Conservation (phyloP, 2,329 filamentous ascomycete species). For the Phialocephala subalpina region DNA sequence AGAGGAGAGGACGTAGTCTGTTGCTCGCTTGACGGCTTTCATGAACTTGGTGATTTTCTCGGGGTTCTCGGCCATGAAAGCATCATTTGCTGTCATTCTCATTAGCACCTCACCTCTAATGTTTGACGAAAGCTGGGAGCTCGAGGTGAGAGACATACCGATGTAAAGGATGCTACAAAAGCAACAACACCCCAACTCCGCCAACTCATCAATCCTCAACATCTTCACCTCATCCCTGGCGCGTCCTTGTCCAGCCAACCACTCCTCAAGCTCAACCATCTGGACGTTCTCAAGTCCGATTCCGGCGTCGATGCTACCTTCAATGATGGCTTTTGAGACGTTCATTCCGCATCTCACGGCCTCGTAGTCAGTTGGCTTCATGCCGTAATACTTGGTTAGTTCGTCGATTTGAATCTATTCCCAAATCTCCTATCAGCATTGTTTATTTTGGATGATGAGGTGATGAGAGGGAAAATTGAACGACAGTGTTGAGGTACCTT, state of each 20-base stretch:
- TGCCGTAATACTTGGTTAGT: conserved; percentile 79
- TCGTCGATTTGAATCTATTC: conserved; percentile 80
- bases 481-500: conserved; percentile 62
- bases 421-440: not conserved
- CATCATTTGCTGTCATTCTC: conserved; percentile 61
- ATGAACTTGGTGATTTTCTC: conserved; percentile 74
- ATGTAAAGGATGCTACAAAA: conserved; percentile 87
- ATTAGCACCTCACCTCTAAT: not conserved
- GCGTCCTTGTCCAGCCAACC: conserved; percentile 70
- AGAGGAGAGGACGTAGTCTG: conserved; percentile 72
- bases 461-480: not conserved
- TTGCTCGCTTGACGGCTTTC: conserved; percentile 76
- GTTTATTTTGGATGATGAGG: not conserved
- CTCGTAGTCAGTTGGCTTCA: conserved; percentile 76
- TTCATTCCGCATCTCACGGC: conserved; percentile 85
- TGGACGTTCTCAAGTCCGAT: conserved; percentile 84
- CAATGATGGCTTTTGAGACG: conserved; percentile 78
- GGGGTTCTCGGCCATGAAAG: conserved; percentile 70
- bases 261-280: conserved; percentile 83
- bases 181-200: conserved; percentile 83
- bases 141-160: conserved; percentile 50
- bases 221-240: conserved; percentile 76
- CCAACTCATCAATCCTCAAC: conserved; percentile 82
- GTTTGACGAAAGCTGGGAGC: not conserved
- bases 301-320: conserved; percentile 76